These are phyloP conservation scores for Myotisia sp. DNA, from an alignment of 2,329 filamentous ascomycete genomes.

Conservation along the genomic window DNA sequence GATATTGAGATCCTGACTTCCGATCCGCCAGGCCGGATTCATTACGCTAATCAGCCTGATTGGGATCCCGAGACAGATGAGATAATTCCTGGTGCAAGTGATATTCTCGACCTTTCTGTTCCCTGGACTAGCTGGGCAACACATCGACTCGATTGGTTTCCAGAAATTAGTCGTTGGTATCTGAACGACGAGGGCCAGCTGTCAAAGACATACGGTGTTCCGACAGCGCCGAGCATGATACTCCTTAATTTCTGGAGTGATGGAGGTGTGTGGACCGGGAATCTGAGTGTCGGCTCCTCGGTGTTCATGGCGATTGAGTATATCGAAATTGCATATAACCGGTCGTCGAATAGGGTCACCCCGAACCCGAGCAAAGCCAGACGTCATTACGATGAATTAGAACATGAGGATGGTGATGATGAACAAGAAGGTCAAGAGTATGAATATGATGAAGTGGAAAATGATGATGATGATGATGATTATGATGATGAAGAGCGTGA, in stretches of 20 bases:
- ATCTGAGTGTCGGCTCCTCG: conserved; percentile 24
- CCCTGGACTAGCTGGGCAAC: conserved; percentile 29
- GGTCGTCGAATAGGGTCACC: conserved; percentile 1
- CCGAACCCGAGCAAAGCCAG: background rate
- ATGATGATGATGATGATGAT: conserved; percentile 22
- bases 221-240: conserved; percentile 23
- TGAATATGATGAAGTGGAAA: conserved; percentile 1
- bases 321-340: conserved; percentile 30
- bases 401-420: background rate
- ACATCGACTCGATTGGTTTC: conserved; percentile 30
- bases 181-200: conserved; percentile 20
- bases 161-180: conserved; percentile 24
- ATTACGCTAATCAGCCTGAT: conserved; percentile 31
- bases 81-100: conserved; percentile 22
- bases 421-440: background rate
- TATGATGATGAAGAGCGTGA: conserved; percentile 17
- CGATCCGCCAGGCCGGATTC: conserved; percentile 31
- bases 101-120: conserved; percentile 18
- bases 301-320: conserved; percentile 29
- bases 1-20: conserved; percentile 41
- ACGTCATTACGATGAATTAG: background rate
- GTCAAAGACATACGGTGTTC: conserved; percentile 24
- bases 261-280: conserved; percentile 29
- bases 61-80: conserved; percentile 23
- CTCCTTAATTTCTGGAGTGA: conserved; percentile 32